Conservation (phyloP, 768 basidiomycete genomes). For the Rhizopogon salebrosus region DNA sequence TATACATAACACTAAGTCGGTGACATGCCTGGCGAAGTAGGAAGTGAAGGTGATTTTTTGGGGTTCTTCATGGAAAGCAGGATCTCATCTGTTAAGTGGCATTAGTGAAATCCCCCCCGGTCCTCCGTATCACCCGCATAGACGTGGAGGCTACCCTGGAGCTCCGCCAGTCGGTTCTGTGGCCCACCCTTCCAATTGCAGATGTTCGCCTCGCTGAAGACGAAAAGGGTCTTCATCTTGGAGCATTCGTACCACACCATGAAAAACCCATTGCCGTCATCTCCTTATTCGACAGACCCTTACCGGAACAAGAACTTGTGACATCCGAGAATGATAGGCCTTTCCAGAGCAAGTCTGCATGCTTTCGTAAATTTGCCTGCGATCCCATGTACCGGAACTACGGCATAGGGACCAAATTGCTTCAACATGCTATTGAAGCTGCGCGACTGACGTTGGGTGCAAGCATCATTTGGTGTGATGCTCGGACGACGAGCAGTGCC, state of each 20-base stretch:
- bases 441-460: conserved; percentile 37
- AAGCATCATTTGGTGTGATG: conserved; percentile 54
- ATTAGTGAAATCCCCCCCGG: background rate
- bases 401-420: conserved; percentile 48
- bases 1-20: background rate
- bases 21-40: background rate
- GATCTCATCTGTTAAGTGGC: background rate
- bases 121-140: conserved; percentile 27
- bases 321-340: background rate
- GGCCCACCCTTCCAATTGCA: conserved; percentile 46
- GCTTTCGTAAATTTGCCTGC: conserved; percentile 63
- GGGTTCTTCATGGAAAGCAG: background rate
- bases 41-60: background rate
- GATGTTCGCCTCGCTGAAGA: conserved; percentile 52
- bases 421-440: conserved; percentile 35
- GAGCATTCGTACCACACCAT: conserved; percentile 41
- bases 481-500: conserved; percentile 34
- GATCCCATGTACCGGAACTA: conserved; percentile 42
- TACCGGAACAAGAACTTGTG: conserved; percentile 16
- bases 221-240: conserved; percentile 44
- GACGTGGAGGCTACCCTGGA: conserved; percentile 38
- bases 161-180: conserved; percentile 54
- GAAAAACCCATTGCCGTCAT: conserved; percentile 45
- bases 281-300: conserved; percentile 46
- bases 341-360: conserved; percentile 20